A percentile compares a stretch with the other conserved stretches of the same genome.
Evolutionary conservation across 495 filamentous ascomycete genomes (phyloP).

Genomic region (Stereocaulon alpinum): DNA sequence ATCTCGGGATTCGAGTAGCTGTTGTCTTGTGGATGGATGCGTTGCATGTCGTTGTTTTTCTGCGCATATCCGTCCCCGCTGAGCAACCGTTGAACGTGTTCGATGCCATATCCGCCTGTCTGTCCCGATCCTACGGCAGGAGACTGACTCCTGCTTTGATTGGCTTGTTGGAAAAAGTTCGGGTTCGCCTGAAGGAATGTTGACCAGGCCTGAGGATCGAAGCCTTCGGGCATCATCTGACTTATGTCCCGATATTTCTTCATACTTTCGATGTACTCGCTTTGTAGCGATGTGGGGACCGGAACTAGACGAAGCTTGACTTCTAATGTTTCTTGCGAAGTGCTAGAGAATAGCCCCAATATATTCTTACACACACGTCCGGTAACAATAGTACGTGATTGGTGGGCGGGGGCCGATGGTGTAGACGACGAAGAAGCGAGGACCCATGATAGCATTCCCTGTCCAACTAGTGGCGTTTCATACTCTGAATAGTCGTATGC

Average conservation of each 20-base stretch:
- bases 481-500: constrained; percentile 94
- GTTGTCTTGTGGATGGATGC: constrained; percentile 9
- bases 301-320: constrained; percentile 84
- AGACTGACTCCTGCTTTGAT: constrained; percentile 19
- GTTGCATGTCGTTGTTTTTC: constrained; percentile 2
- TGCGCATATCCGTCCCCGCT: constrained; percentile 35
- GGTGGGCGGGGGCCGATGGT: constrained; percentile 43
- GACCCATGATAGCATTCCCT: constrained; percentile 88
- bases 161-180: constrained; percentile 19
- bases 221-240: constrained; percentile 49
- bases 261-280: constrained; percentile 55
- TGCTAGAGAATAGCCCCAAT: constrained; percentile 71
- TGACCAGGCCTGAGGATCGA: constrained; percentile 61
- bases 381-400: constrained; percentile 69
- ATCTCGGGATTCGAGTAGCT: constrained; percentile 14
- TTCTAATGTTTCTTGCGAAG: constrained; percentile 80
- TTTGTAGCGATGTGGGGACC: constrained; percentile 64
- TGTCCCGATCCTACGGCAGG: constrained; percentile 12
- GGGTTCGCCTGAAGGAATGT: constrained; percentile 54
- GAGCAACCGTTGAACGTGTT: constrained; percentile 41
- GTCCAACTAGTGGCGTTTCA: constrained; percentile 84
- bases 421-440: constrained; percentile 52
- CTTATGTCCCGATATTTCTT: constrained; percentile 50
- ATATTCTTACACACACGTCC: constrained; percentile 81
- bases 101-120: constrained; percentile 44